Conservation (phyloP, 805 yeast genomes). For the Middelhovenomyces tepae region DNA sequence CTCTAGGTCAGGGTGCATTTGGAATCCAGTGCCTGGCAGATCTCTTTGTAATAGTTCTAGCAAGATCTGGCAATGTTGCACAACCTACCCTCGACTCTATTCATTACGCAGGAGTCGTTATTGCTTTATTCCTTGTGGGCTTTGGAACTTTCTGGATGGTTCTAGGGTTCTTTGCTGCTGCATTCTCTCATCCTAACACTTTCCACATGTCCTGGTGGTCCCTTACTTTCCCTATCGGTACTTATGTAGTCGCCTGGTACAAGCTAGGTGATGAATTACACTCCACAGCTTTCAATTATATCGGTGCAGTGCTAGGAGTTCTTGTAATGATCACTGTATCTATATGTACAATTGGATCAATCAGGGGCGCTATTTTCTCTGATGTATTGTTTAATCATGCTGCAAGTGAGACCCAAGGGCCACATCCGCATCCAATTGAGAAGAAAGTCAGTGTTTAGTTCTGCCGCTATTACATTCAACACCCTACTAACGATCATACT, state of each 20-base stretch:
- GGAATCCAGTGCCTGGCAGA: constrained; percentile 51
- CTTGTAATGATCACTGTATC: constrained; percentile 36
- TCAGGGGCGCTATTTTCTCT: constrained; percentile 10
- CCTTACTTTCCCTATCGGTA: constrained; percentile 84
- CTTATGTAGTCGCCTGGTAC: constrained; percentile 55
- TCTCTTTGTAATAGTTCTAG: constrained; percentile 26
- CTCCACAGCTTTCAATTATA: constrained; percentile 45
- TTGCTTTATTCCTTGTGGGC: constrained; percentile 39
- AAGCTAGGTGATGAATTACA: constrained; percentile 39
- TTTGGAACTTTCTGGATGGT: constrained; percentile 53
- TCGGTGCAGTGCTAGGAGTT: constrained; percentile 54
- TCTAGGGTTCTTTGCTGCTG: constrained; percentile 31
- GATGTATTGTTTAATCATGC: constrained; percentile 9
- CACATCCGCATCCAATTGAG: no score
- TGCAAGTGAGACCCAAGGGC: constrained; percentile 13
- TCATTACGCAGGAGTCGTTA: constrained; percentile 27
- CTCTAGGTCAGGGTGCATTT: constrained; percentile 77
- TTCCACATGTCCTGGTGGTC: constrained; percentile 67
- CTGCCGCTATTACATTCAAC: no score
- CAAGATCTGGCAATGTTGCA: constrained; percentile 16
- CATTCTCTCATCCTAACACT: constrained; percentile 26
- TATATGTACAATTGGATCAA: constrained; percentile 33
- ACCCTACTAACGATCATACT: no score
- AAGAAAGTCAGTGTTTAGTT: no score
- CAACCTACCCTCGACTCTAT: constrained; percentile 24